Evolutionary conservation across 2,329 filamentous ascomycete species (phyloP).

Genomic region (Aquanectria penicillioides): DNA sequence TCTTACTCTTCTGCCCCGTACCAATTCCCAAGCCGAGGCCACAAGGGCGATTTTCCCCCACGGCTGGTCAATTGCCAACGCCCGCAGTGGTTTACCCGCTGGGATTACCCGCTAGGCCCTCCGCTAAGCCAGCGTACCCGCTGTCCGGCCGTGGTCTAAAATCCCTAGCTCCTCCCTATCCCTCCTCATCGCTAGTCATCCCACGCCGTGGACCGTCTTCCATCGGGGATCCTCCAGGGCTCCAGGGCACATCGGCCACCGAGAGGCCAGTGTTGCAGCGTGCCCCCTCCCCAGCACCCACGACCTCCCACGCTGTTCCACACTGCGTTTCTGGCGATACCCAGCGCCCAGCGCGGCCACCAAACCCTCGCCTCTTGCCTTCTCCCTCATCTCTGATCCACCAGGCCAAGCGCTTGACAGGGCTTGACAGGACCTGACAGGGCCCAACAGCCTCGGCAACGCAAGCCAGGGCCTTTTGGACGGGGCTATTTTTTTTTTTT

Average conservation of each 20-base stretch:
- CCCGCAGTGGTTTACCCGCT: constrained; percentile 20
- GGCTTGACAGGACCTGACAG: constrained; percentile 16
- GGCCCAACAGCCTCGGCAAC: constrained; percentile 6
- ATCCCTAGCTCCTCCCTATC: constrained; percentile 19
- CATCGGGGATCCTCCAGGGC: background rate
- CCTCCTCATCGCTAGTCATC: background rate
- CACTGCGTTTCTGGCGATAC: background rate
- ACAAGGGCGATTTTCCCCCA: constrained; percentile 7
- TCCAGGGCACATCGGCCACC: background rate
- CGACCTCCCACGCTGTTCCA: background rate
- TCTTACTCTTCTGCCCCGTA: background rate
- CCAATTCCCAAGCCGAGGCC: constrained; percentile 12
- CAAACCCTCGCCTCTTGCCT: background rate
- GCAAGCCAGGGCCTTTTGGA: background rate
- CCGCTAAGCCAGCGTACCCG: constrained; percentile 34
- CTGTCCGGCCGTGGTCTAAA: constrained; percentile 34
- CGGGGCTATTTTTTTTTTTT: background rate
- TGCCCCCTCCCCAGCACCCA: constrained; percentile 4
- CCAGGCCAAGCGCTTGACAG: constrained; percentile 20
- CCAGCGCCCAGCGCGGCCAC: constrained; percentile 23
- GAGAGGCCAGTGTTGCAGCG: constrained; percentile 15
- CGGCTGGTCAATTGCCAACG: constrained; percentile 12
- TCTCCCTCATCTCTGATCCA: constrained; percentile 8
- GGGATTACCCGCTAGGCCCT: constrained; percentile 20
- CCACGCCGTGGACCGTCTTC: constrained; percentile 2